A percentile compares a stretch with the other conserved stretches of the same genome.
These are phyloP conservation scores for Colletotrichum tropicale DNA, from an alignment of 2,329 filamentous ascomycete species.

Conservation along the genomic window DNA sequence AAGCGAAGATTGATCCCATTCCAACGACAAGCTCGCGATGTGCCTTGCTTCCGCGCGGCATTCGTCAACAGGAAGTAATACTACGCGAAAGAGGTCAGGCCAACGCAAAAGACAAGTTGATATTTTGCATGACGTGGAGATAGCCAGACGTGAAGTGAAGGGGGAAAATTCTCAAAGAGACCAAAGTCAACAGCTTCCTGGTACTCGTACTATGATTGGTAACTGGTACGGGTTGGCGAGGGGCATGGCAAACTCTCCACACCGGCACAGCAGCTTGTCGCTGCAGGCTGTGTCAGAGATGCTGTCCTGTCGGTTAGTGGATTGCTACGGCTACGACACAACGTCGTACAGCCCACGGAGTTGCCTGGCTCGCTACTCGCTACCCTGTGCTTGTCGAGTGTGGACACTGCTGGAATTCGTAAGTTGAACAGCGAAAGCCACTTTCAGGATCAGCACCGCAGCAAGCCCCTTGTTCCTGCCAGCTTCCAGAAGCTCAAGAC, in stretches of 20 bases:
- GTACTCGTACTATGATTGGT: neutral
- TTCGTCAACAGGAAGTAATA: neutral
- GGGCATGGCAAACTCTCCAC: neutral
- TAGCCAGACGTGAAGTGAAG: neutral
- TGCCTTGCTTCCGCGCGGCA: neutral
- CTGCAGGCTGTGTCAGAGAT: neutral
- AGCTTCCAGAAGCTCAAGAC: slow-evolving; percentile 15
- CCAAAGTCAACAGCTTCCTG: neutral
- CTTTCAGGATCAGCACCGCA: neutral
- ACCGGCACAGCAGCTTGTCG: neutral
- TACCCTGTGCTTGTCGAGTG: neutral
- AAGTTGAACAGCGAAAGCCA: neutral
- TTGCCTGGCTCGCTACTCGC: neutral
- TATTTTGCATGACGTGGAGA: neutral
- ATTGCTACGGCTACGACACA: neutral
- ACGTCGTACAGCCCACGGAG: neutral
- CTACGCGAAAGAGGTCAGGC: neutral
- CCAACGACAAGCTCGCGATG: neutral
- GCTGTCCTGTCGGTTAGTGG: neutral
- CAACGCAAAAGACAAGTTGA: neutral
- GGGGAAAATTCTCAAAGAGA: neutral
- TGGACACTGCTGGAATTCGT: neutral
- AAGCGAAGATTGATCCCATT: neutral
- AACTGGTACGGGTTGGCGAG: neutral
- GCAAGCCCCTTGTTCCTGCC: slow-evolving; percentile 1